Conservation (phyloP, 2,329 filamentous ascomycete genomes). For the Botryotinia narcissicola region DNA sequence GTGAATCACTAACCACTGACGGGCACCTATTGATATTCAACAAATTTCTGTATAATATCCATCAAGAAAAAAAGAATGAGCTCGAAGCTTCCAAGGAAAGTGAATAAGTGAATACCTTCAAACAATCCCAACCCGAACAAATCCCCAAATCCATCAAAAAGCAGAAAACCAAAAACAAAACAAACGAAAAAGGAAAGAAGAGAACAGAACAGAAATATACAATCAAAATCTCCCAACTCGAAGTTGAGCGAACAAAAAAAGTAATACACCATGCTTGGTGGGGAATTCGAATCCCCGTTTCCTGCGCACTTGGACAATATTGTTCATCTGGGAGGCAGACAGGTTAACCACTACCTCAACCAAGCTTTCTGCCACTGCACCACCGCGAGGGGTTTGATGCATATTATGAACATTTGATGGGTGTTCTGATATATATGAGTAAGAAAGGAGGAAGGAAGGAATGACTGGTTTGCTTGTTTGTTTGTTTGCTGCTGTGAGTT, state of each 20-base stretch:
- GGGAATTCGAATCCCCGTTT: slow-evolving; percentile 21
- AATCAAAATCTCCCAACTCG: too few species aligned
- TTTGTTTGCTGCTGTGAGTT: background rate
- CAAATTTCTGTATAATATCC: background rate
- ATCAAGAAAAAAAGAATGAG: background rate
- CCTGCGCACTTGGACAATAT: background rate
- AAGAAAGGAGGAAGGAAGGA: background rate
- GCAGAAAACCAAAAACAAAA: too few species aligned
- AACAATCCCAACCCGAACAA: background rate
- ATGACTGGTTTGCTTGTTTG: background rate
- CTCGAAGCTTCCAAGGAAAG: background rate
- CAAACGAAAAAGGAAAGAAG: background rate
- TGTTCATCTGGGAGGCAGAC: slow-evolving; percentile 15
- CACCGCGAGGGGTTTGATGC: background rate
- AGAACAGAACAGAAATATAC: background rate
- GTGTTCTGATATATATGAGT: background rate
- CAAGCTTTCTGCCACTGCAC: slow-evolving; percentile 13
- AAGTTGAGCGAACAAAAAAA: background rate
- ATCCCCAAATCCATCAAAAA: background rate
- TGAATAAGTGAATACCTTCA: slow-evolving; percentile 10
- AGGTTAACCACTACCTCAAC: slow-evolving; percentile 22
- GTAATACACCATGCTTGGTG: slow-evolving; percentile 13
- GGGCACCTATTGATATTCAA: background rate
- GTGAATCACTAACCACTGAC: background rate
- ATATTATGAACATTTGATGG: background rate